These are phyloP conservation scores for Lepidium didymum DNA, from an alignment of 345 rosid genomes.

Conservation along the genomic window DNA sequence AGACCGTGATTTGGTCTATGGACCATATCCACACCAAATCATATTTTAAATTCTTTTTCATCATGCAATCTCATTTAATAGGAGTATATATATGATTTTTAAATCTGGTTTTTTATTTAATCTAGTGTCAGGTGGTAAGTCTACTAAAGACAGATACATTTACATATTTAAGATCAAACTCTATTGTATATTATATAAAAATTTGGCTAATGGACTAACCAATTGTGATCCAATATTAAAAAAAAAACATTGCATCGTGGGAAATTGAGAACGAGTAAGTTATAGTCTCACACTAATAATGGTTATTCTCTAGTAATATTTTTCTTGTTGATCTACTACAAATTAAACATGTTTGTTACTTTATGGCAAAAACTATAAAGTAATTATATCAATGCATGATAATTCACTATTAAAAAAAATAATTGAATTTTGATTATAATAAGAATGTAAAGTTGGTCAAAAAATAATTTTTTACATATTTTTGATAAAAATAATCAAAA, in stretches of 20 bases:
- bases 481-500: no score
- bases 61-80: background rate
- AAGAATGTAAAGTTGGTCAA: no score
- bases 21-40: conserved; percentile 18
- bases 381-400: background rate
- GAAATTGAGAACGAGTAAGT: background rate
- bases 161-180: no score
- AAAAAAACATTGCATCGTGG: conserved; percentile 13
- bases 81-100: background rate
- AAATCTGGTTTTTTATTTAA: no score
- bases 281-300: background rate
- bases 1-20: conserved; percentile 30
- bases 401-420: no score
- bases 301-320: background rate
- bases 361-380: background rate
- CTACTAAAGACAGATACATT: no score
- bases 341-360: background rate
- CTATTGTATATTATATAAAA: no score
- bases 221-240: no score
- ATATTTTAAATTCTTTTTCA: background rate
- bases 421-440: no score
- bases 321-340: background rate
- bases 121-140: no score
- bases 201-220: no score
- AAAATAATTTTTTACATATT: no score